Evolutionary conservation across 345 rosid species (phyloP), one percentile per base, ranked within the genome.

Genomic region (Eucalyptus rudis): DNA sequence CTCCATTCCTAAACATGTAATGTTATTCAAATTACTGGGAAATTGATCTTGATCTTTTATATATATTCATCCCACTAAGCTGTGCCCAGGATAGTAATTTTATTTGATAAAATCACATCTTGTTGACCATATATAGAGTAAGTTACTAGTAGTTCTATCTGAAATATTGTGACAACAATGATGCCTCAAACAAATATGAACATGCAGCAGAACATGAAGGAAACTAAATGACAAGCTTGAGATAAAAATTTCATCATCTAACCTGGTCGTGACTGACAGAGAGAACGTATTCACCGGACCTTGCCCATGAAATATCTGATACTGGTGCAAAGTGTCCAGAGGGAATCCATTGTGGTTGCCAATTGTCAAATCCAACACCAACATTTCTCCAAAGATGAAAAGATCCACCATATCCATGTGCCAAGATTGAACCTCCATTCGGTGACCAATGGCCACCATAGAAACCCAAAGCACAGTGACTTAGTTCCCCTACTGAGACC

Each of bases 191-290:
- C 45, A 71, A 71, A 71, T 36, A 71, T 71, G 45, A 71, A 36
- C 83, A 40, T 36, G 83, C 83, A 71, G 83, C 27, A 71, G 27
- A 71, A 71, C 27, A 71, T 19, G 45, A 71, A 36, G 83, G 51
- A 47, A 47, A 49, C 87, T 49, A 15, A 51, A 27, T 2, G 87
- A 85, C 54, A 85, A 20, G 25, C 76, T 19, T 45, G 36, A 87
- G 51, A 87, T 33, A 25, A 47, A 87, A 43, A 44, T 29, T 62
- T n/a, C 45, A 71, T 71, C 45, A 89, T 31, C 88, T 91, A 79
- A 98, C 99, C 99, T 95, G 98, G 94, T 98, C 99, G 13, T 96
- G 96, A 92, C 99, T 96, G 89, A 96, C 99, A 33, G 99, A 95
- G 54, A 98, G 94, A 88, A 98, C 58, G 93, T 94, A 95, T 88